Percentiles rank a stretch among this genome's conserved stretches.
Conservation (phyloP, 805 yeast species). For the Cyberlindnera saturnus region DNA sequence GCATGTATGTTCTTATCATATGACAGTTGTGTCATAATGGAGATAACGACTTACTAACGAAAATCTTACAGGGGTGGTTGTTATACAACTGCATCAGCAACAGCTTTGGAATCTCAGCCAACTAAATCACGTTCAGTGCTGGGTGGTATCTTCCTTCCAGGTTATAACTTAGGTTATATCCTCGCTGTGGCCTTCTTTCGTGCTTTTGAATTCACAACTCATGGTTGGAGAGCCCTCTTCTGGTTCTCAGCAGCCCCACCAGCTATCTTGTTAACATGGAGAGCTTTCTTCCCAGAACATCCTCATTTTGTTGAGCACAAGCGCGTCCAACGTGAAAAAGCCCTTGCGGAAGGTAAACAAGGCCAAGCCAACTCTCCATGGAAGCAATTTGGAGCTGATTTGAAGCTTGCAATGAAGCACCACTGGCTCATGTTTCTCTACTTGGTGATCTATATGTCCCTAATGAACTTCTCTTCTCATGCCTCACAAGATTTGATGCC, state of each 20-base stretch:
- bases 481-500: conserved; percentile 74
- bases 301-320: conserved; percentile 38
- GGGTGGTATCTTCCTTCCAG: conserved; percentile 53
- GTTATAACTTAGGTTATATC: conserved; percentile 62
- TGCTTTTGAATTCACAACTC: conserved; percentile 46
- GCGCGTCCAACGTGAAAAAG: conserved; percentile 18
- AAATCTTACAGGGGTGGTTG: conserved; percentile 58
- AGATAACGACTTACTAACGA: not conserved
- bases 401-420: conserved; percentile 32
- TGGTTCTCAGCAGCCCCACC: conserved; percentile 75
- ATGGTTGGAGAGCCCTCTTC: conserved; percentile 65
- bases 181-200: conserved; percentile 60
- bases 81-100: conserved; percentile 59
- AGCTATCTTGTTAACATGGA: conserved; percentile 50
- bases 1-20: conserved; percentile 33
- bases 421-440: conserved; percentile 61
- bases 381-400: conserved; percentile 22
- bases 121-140: conserved; percentile 51
- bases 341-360: conserved; percentile 22
- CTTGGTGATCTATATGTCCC: conserved; percentile 56
- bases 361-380: conserved; percentile 16
- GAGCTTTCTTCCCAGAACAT: conserved; percentile 56
- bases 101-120: conserved; percentile 64
- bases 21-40: no score
- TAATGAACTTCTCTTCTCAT: conserved; percentile 67